A percentile compares a stretch with the other conserved stretches of the same genome.
phyloP scores from a whole-genome alignment of 108 stramenopile species.

The Stephanodiscus minutulus region DNA sequence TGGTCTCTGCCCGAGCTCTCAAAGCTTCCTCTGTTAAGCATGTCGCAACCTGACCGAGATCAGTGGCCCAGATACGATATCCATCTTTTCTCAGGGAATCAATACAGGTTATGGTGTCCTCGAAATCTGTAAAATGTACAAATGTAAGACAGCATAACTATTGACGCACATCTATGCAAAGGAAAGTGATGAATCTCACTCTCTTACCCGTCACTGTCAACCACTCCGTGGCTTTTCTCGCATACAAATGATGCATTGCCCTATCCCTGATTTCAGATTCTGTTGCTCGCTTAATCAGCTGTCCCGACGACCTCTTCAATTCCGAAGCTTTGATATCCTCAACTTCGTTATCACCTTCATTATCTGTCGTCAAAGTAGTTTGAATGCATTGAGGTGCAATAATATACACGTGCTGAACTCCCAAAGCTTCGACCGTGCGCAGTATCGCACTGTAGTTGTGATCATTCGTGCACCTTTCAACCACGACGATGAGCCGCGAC shows the following conservation, averaged over 20 bases:
- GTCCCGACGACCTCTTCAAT: conserved; percentile 28
- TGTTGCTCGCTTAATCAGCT: conserved; percentile 36
- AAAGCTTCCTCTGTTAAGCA: conserved; percentile 55
- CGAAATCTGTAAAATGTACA: conserved; percentile 51
- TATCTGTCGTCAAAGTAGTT: conserved; percentile 31
- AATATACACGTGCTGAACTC: conserved; percentile 81
- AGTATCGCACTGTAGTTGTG: conserved; percentile 74
- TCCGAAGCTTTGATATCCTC: conserved; percentile 14
- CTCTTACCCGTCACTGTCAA: conserved; percentile 52
- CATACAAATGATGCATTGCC: conserved; percentile 80
- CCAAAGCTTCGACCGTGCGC: conserved; percentile 85
- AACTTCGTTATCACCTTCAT: conserved; percentile 11
- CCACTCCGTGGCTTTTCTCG: conserved; percentile 89
- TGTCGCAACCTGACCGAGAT: conserved; percentile 79
- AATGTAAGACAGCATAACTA: neutral
- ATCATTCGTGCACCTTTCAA: conserved; percentile 88
- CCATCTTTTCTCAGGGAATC: conserved; percentile 55
- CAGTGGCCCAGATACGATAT: conserved; percentile 83
- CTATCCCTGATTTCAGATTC: conserved; percentile 67
- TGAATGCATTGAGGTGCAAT: conserved; percentile 66
- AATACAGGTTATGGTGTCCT: conserved; percentile 68
- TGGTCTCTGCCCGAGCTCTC: conserved; percentile 11
- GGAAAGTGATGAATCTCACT: neutral
- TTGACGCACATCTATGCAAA: neutral
- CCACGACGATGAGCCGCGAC: conserved; percentile 70